Conservation (phyloP, 257 asterid genomes). For the Ehretia macrophylla region DNA sequence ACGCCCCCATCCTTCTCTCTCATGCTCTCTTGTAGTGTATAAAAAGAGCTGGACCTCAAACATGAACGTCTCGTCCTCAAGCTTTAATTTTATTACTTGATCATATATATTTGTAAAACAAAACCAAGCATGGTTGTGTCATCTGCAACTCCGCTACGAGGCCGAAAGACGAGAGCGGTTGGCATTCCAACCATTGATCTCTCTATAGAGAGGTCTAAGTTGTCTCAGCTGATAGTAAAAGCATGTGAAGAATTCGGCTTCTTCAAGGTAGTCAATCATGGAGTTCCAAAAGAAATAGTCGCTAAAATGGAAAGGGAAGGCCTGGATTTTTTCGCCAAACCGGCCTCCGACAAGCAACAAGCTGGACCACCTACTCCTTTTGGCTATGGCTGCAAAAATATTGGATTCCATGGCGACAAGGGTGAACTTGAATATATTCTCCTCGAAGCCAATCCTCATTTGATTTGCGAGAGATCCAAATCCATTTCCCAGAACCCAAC, state of each 20-base stretch:
- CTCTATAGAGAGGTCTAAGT: conserved; percentile 25
- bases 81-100: no score
- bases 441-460: conserved; percentile 44
- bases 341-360: conserved; percentile 43
- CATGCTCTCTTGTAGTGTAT: no score
- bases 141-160: conserved; percentile 26
- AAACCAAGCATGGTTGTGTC: conserved; percentile 45
- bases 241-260: conserved; percentile 69
- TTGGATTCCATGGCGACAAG: conserved; percentile 71
- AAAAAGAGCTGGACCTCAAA: no score
- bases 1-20: no score
- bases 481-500: conserved; percentile 39
- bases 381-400: conserved; percentile 74
- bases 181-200: conserved; percentile 58
- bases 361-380: conserved; percentile 57
- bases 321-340: conserved; percentile 37
- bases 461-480: conserved; percentile 32
- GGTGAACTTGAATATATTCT: conserved; percentile 74
- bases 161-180: conserved; percentile 26
- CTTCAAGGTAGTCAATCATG: conserved; percentile 58
- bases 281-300: conserved; percentile 37
- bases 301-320: conserved; percentile 46
- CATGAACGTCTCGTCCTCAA: no score
- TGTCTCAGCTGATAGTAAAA: conserved; percentile 32
- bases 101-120: no score